These are phyloP conservation scores for Beauveria sp. DNA, from an alignment of 2,329 filamentous ascomycete genomes.

Conservation along the genomic window DNA sequence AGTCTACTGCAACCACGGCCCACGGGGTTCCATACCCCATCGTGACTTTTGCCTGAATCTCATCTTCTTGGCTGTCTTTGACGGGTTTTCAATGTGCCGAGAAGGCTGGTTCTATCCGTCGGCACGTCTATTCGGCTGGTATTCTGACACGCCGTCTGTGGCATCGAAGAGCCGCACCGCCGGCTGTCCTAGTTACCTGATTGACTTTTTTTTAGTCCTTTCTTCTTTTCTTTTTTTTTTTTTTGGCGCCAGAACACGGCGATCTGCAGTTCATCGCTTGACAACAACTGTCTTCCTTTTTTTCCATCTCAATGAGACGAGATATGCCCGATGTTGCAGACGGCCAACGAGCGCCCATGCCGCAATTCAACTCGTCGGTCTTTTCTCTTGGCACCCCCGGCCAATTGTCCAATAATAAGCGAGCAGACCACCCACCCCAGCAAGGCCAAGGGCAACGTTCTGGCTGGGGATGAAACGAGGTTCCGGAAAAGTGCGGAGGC, in stretches of 20 bases:
- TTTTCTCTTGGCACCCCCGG: background rate
- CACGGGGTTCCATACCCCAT: background rate
- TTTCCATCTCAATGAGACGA: too few relatives aligned
- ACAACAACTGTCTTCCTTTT: too few relatives aligned
- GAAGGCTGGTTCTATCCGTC: background rate
- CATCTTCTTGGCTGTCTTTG: background rate
- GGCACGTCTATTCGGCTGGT: too few relatives aligned
- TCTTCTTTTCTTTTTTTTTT: too few relatives aligned
- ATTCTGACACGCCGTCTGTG: background rate
- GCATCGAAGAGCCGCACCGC: background rate
- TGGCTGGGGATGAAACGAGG: background rate
- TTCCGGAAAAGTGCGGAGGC: constrained; percentile 9
- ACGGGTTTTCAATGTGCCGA: background rate
- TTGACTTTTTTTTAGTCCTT: too few relatives aligned
- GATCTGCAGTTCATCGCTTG: too few relatives aligned
- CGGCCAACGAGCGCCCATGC: too few relatives aligned
- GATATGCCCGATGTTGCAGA: too few relatives aligned
- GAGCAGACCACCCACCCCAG: background rate
- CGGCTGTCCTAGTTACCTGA: background rate
- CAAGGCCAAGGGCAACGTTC: background rate
- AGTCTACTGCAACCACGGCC: background rate
- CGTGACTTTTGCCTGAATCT: background rate
- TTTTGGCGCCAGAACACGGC: too few relatives aligned
- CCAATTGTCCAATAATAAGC: background rate
- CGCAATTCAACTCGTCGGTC: too few relatives aligned